phyloP scores from a whole-genome alignment of 2,329 filamentous ascomycete species.

The Cercospora brassicicola region DNA sequence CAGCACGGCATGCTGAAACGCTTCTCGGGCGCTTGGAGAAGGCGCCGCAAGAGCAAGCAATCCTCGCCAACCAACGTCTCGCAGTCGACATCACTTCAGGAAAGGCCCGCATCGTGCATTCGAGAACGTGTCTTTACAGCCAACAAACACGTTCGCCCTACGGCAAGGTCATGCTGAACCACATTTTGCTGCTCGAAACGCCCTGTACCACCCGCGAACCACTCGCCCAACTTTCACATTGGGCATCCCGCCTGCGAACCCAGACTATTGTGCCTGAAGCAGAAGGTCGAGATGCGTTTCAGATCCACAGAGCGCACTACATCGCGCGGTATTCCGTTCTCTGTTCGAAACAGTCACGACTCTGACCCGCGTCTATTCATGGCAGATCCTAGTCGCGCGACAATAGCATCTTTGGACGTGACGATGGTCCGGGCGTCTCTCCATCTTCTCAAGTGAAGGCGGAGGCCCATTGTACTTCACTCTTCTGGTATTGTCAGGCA shows the following conservation, averaged over 20 bases:
- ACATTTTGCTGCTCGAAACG: conserved; percentile 11
- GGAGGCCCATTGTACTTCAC: conserved; percentile 26
- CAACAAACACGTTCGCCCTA: conserved; percentile 9
- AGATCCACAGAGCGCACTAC: conserved; percentile 5
- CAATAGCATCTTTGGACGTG: conserved; percentile 30
- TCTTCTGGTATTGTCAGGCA: conserved; percentile 38
- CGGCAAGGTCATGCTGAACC: conserved; percentile 7
- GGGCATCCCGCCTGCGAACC: background rate
- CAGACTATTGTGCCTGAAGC: background rate
- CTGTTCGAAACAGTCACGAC: conserved; percentile 9
- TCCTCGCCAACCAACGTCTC: conserved; percentile 12
- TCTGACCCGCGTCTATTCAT: conserved; percentile 29
- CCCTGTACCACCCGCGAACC: conserved; percentile 10
- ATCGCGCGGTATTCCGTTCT: conserved; percentile 4
- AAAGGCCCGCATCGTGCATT: conserved; percentile 14
- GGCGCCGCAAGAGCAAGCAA: conserved; percentile 17
- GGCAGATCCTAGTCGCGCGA: conserved; percentile 26
- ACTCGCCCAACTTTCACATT: conserved; percentile 12
- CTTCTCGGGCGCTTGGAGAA: conserved; percentile 12
- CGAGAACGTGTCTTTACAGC: background rate
- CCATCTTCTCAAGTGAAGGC: conserved; percentile 24
- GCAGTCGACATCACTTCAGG: conserved; percentile 7
- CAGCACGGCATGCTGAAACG: conserved; percentile 13
- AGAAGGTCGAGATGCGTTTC: conserved; percentile 13
- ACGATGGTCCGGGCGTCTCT: conserved; percentile 17